These are phyloP conservation scores for Lecanicillium sp. DNA, from an alignment of 2,329 filamentous ascomycete species.

Conservation along the genomic window DNA sequence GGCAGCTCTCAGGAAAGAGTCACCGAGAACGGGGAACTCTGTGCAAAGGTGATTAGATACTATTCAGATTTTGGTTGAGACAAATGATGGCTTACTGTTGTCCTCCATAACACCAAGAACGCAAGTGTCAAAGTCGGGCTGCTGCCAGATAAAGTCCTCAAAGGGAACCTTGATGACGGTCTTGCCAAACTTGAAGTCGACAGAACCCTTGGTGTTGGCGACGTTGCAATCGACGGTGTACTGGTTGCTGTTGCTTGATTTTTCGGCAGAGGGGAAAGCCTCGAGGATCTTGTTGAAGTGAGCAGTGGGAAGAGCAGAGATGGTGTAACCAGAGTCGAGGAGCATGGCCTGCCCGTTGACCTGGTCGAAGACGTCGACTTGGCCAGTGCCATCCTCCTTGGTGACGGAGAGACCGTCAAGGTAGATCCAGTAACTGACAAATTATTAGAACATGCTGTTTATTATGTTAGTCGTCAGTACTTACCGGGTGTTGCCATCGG, in stretches of 20 bases:
- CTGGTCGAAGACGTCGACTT: constrained; percentile 35
- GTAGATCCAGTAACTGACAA: constrained; percentile 32
- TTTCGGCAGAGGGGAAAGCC: constrained; percentile 35
- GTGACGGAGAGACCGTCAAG: constrained; percentile 27
- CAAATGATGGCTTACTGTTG: constrained; percentile 18
- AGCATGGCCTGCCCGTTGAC: constrained; percentile 36
- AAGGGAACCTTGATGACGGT: constrained; percentile 34
- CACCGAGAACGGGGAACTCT: constrained; percentile 32
- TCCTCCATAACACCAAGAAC: constrained; percentile 38
- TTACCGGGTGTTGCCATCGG: constrained; percentile 21
- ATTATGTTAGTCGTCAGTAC: too few relatives aligned
- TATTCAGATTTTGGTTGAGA: constrained; percentile 3
- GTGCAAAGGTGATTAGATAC: constrained; percentile 5
- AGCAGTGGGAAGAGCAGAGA: constrained; percentile 55
- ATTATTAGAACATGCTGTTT: too few relatives aligned
- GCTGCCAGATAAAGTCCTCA: constrained; percentile 37
- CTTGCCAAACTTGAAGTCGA: constrained; percentile 41
- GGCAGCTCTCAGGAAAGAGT: constrained; percentile 35
- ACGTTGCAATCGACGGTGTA: constrained; percentile 39
- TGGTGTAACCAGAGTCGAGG: constrained; percentile 59
- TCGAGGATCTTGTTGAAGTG: constrained; percentile 37
- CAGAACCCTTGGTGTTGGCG: constrained; percentile 24
- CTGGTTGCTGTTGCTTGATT: constrained; percentile 30
- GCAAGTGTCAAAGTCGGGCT: constrained; percentile 20
- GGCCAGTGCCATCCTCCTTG: constrained; percentile 24